phyloP scores from a whole-genome alignment of 1,284 basidiomycete genomes.

The Baeospora myosura region DNA sequence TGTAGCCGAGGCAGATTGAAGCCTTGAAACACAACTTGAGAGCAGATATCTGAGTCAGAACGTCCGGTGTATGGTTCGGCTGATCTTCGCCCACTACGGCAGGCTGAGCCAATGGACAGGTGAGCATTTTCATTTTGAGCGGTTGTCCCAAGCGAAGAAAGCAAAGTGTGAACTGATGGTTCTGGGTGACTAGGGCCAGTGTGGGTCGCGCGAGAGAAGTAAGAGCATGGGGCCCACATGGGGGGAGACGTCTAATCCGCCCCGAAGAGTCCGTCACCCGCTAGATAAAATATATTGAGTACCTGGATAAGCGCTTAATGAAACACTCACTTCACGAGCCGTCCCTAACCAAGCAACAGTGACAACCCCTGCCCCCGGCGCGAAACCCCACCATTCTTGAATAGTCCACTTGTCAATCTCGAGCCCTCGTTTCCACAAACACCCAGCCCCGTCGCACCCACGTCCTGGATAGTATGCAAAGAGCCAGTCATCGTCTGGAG shows the following conservation, averaged over 20 bases:
- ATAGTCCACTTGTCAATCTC: constrained; percentile 58
- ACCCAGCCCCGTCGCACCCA: constrained; percentile 47
- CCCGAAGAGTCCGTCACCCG: constrained; percentile 40
- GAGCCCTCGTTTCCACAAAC: constrained; percentile 54
- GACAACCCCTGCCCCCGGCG: constrained; percentile 49
- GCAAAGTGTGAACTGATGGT: constrained; percentile 42
- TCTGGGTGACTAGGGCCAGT: constrained; percentile 51
- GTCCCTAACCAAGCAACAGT: constrained; percentile 53
- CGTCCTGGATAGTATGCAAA: constrained; percentile 69
- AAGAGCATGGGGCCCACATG: constrained; percentile 44
- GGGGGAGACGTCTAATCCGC: constrained; percentile 39
- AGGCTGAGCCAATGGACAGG: constrained; percentile 38
- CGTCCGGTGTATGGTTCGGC: constrained; percentile 20
- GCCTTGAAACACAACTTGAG: constrained; percentile 49
- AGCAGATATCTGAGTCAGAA: constrained; percentile 32
- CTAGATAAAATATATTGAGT: constrained; percentile 26
- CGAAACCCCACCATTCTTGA: constrained; percentile 49
- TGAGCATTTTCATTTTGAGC: constrained; percentile 37
- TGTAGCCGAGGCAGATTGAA: constrained; percentile 56
- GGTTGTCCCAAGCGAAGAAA: constrained; percentile 34
- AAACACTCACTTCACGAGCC: constrained; percentile 48
- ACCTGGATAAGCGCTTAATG: constrained; percentile 3
- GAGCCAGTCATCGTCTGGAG: constrained; percentile 52
- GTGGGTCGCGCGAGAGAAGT: constrained; percentile 42
- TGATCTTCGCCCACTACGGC: constrained; percentile 27